Evolutionary conservation across 1,139 yeast species (phyloP), one percentile per base, ranked within the genome.

Genomic region (Suhomyces bokatorum): DNA sequence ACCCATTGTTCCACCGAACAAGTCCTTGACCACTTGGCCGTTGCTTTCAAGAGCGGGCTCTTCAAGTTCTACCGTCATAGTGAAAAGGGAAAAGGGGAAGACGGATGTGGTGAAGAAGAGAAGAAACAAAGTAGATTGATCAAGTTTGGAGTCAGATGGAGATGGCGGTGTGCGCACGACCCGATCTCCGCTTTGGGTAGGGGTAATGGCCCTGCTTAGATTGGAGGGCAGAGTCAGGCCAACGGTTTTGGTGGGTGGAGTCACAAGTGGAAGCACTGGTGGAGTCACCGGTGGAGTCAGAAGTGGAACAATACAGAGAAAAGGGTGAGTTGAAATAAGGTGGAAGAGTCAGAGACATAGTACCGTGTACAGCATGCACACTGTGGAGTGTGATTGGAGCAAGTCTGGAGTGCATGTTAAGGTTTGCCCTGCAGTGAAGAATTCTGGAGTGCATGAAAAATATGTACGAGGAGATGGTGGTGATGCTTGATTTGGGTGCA

Each of bases 1-100:
- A 49, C 97, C 97, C 60, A 87, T 77, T 29, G 97, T 90, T 10
- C 97, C 98, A 6, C 95, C 95, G 50, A 87, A 71, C 42, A 91
- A 77, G 63, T 91, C 97, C 59, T 89, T 90, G 28, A 75, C 59
- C 2, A 89, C 93, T 55, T 90, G 81, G 40, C 60, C 54, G 56
- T 73, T 68, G 47, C 69, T 67, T 7, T 63, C 59, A 37, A 73
- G 60, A 14, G 70, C 66, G 9, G 77, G 76, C 53, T 77, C 81
- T 60, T 77, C 81, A 42, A 74, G 60, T 53, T 73, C 78, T 39
- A 74, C 59, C 15, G 75, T 60, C 77, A 73, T 73, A 17, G 24
- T 32, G 16, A 35, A 26, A 20, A 14, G 15, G 35, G 22, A n/a
- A 13, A 30, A 29, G 14, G 32, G 4, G 29, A 27, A 20, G 36